Evolutionary conservation across 2,329 filamentous ascomycete species (phyloP), one percentile per base, ranked within the genome.

Genomic region (Metarhizium guizhouense): DNA sequence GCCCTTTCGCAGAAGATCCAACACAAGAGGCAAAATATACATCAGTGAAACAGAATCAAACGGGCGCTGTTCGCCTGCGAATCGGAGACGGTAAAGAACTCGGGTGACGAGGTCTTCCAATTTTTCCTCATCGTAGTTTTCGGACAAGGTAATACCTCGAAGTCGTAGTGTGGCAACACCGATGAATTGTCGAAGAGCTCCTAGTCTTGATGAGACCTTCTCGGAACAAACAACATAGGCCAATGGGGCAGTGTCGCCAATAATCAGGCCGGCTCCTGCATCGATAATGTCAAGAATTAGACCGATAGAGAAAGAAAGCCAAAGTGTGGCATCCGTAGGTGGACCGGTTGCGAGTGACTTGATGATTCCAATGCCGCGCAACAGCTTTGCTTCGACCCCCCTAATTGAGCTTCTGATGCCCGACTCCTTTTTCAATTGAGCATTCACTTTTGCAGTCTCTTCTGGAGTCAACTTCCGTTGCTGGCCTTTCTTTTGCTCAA

Each of bases 401-500:
- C 81, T 78, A 14, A 99, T 82, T n/a, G 84, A 80, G 55, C 82
- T 75, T 45, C 94, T 84, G 56, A 96, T 94, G 51, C 78, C 80
- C 1, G 86, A 77, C 70, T 99, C 94, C 70, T 96, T 97, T 57
- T 84, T 86, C 30, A 97, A 76, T 65, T 99, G 94, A 6, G 89
- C 87, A 53, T 94, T 93, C 56, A 97, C 88, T 70, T 96, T 97
- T 34, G 86, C 82, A 61, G 87, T 86, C 65, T 99, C 93, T 40
- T 97, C 94, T 0, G 89, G 74, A 0, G 90, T 94, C 10, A 97
- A 82, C 72, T 96, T 99, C 74, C 91, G 93, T 63, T 90, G 84
- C 58, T 88, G 83, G 1, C 93, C 93, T 70, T 93, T 96, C 76
- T 97, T 99, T 67, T 89, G 81, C n/a, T 92, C 91, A 45, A 99